Base-by-base conservation (phyloP, 306 rosid species). In the Casuarina glauca region DNA sequence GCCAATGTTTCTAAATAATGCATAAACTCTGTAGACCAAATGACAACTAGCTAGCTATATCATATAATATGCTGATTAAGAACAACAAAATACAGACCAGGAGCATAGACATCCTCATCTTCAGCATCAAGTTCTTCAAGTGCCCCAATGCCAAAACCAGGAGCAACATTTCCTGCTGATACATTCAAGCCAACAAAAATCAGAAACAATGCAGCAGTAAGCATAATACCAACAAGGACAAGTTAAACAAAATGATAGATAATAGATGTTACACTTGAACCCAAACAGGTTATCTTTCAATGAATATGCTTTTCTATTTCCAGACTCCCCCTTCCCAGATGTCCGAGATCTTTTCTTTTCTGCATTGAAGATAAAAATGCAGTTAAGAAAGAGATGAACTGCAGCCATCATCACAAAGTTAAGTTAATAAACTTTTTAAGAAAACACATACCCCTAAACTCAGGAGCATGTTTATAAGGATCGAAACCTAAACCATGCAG, bases 81-180 rank as follows among this genome's bases (percentile, higher is more conserved):
- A 81, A 72, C 26, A 61, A 73, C 64, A 49, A 68, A 81, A 79
- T 72, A 86, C 96, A 75, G 76, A 95, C 99, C 93, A 70, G 93
- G 44, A 54, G 81, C 84, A 89, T 91, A 95, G 64, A 93, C 97
- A 81, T 95, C 99, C 90, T 91, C 97, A 84, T 93, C 99, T 87
- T 93, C 99, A 38, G 84, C 89, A 81, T 91, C 97, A 75, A 87
- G 91, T 75, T 95, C 97, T 85, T 95, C 99, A 66, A 95, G 97
- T 51, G 99, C 99, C 76, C 99, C 99, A 83, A 95, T 93, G 81
- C 99, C 99, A 85, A 95, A 95, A 81, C 99, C 99, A 73, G 99
- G 91, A 74, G 96, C 94, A 87, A 84, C 86, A 84, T 90, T 89
- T 86, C 97, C 97, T 73, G 97, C 97, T 93, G 93, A 82, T 83